Base-by-base conservation (phyloP, 345 rosid genomes). In the Gossypium rotundifolium region DNA sequence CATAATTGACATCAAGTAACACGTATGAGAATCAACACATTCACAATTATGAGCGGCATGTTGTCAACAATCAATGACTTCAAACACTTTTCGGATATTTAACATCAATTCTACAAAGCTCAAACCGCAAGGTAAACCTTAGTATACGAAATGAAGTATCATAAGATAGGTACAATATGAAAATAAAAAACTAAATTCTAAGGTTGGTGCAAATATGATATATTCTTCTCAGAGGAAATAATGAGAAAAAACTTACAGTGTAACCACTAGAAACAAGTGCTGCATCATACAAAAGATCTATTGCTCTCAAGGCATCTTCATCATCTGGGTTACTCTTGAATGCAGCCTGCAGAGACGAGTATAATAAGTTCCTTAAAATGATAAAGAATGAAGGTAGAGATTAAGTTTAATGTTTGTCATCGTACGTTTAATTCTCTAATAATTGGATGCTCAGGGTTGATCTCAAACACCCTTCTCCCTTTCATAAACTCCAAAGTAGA, bases 391-490 rank as follows among this genome's bases (percentile, higher is more conserved):
- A 33, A 44, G 52, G 62, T 25, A 52, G 69, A 74, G 20, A 49
- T 11, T 25, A 73, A 45, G 20, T 45, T 46, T 14, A 65, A 8
- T 10, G 44, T 53, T 25, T 20, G 17, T 14, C 61, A 18, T 17
- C 83, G 7, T 83, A 93, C 99, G 74, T 81, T 86, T 67, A 93
- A 81, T 84, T 78, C 89, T 78, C 78, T 82, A 69, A 95, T 91
- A 38, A 95, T 95, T 18, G 87, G 82, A 81, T 95, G 99, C 46
- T 90, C 90, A 2, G 97, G 98, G 78, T 95, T 95, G 83, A 95
- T 93, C 86, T 95, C 99, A 65, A 95, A 89, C 82, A 95, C 96
- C 78, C 97, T 89, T 84, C 99, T 93, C 77, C 94, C 88, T 82
- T 85, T 93, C 99, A 95, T 95, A 88, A 91, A 93, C 77, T 93